Conservation (phyloP, 441 rosid genomes). For the Syzygium malaccense region DNA sequence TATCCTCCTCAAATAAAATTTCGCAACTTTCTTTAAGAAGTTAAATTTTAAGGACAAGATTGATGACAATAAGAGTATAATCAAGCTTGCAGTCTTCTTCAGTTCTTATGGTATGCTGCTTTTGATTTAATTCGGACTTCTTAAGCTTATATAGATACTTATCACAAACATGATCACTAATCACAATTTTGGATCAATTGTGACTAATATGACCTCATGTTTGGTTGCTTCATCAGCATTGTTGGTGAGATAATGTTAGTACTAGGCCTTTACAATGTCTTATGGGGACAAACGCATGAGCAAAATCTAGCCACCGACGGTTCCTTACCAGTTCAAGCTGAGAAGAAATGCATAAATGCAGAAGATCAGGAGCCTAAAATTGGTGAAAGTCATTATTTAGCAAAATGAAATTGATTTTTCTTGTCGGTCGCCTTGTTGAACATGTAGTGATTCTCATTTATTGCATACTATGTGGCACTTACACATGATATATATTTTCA, state of each 20-base stretch:
- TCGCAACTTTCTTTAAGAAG: not conserved
- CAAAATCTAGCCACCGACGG: not conserved
- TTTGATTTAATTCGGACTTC: not conserved
- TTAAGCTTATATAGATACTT: not conserved
- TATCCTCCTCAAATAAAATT: not conserved
- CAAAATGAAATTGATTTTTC: not conserved
- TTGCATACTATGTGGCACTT: not conserved
- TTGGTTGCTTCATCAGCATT: conserved; percentile 1
- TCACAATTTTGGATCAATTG: not conserved
- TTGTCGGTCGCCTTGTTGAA: not conserved
- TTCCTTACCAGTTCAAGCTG: not conserved
- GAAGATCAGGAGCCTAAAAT: not conserved
- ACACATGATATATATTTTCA: not conserved
- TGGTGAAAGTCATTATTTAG: not conserved
- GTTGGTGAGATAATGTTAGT: conserved; percentile 13
- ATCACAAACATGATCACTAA: not conserved
- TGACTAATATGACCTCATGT: not conserved
- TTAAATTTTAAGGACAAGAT: not conserved
- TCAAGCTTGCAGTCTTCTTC: not conserved
- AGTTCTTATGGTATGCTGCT: not conserved
- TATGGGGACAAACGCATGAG: conserved; percentile 18
- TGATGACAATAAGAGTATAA: not conserved
- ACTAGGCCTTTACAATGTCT: conserved; percentile 9
- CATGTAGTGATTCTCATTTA: not conserved
- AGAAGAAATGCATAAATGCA: not conserved